Evolutionary conservation across 2,329 filamentous ascomycete species (phyloP), one percentile per base, ranked within the genome.

Genomic region (Verticillium isaacii): DNA sequence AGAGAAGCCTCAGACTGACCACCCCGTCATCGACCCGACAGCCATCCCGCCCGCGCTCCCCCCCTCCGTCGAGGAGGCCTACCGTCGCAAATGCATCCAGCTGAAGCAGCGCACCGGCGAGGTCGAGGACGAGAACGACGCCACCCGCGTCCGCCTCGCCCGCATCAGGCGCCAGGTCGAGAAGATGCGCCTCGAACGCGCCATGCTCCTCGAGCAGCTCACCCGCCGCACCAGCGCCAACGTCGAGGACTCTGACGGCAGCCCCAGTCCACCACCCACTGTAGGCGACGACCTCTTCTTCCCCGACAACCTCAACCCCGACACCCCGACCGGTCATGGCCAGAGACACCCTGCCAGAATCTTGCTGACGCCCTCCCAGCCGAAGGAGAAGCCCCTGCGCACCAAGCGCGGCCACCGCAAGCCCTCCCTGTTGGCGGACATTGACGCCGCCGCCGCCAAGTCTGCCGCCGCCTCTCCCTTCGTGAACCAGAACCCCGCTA

Each of bases 31-130:
- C 65, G 69, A 76, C 74, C 66, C 68, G 70, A 73, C 70, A 74
- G 78, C 79, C 64, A 79, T 85, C 60, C 85, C 85, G 34, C 85
- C 86, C 17, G 77, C 85, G 50, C 81, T 90, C 4, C 92, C 94
- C 23, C 94, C 95, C 17, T 96, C 93, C 17, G 93, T 98, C 65
- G 94, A 99, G 77, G 90, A 94, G 74, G 93, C 94, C 58, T 99
- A 98, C 78, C 93, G 95, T 70, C 87, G 92, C 66, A 98, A 99
- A 86, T 98, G 94, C 76, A 92, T 97, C 73, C 91, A 96, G 69
- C 85, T 99, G 25, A 96, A 96, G 78, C 90, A 92, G 69, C 90
- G 95, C 64, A 91, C 95, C 66, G 90, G 89, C 73, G 93, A 97
- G 74, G 92, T 98, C 69, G 93, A 98, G 74, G 88, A 92, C 63